Conservation (phyloP, 164 flowering plant species). For the Dillenia suffruticosa region DNA sequence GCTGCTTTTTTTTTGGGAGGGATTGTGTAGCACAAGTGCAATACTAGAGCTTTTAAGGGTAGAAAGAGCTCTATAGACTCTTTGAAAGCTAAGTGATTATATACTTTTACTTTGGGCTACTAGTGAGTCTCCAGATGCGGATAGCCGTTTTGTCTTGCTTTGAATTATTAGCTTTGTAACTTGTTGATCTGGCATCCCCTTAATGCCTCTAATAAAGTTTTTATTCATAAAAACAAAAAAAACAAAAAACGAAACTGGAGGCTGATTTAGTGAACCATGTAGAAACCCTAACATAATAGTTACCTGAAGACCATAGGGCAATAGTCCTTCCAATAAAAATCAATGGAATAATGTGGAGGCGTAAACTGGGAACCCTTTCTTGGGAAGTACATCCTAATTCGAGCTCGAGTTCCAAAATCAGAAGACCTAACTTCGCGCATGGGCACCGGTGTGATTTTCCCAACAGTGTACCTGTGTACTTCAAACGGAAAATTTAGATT, state of each 20-base stretch:
- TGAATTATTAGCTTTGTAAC: too few species aligned
- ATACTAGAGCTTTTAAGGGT: too few species aligned
- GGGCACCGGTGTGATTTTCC: conserved; percentile 96
- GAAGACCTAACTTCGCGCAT: conserved; percentile 85
- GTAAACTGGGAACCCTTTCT: conserved; percentile 81
- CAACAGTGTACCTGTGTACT: conserved; percentile 85
- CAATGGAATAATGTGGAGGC: conserved; percentile 79
- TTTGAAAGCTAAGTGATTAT: too few species aligned
- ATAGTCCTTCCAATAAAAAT: conserved; percentile 92
- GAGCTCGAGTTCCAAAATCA: conserved; percentile 90
- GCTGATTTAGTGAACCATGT: neutral
- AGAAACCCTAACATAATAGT: conserved; percentile 1
- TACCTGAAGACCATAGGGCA: conserved; percentile 99
- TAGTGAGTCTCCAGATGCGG: too few species aligned
- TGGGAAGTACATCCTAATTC: conserved; percentile 89
- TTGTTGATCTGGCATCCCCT: too few species aligned
- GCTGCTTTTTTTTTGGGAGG: too few species aligned
- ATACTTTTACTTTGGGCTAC: too few species aligned
- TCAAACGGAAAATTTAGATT: conserved; percentile 12
- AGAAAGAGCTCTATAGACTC: too few species aligned
- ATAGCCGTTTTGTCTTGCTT: too few species aligned
- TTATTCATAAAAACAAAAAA: neutral
- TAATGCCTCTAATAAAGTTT: too few species aligned
- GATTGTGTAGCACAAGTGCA: too few species aligned
- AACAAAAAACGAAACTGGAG: neutral